phyloP scores from a whole-genome alignment of 192 early-diverging fungal genomes.

The Umbelopsis vinacea region DNA sequence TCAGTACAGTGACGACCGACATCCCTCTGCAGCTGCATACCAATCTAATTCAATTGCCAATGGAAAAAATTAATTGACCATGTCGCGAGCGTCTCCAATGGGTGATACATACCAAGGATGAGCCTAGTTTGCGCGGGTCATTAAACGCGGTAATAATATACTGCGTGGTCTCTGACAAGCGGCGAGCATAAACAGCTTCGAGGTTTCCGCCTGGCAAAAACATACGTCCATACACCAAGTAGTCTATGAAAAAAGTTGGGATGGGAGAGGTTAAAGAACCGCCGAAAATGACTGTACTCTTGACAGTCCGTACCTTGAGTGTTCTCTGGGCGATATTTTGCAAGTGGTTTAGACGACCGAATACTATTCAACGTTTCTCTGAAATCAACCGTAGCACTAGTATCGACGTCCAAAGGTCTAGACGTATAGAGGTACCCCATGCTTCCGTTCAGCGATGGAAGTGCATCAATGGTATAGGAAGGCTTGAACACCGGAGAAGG shows the following conservation, averaged over 20 bases:
- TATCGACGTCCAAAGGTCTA: conserved; percentile 62
- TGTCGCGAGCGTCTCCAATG: neutral
- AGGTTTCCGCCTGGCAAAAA: conserved; percentile 69
- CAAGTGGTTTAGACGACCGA: conserved; percentile 28
- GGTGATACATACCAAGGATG: conserved; percentile 50
- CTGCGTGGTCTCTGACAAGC: conserved; percentile 57
- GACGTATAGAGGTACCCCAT: conserved; percentile 87
- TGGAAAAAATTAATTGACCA: conserved; percentile 6
- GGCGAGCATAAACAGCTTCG: conserved; percentile 65
- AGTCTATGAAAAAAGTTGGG: conserved; percentile 42
- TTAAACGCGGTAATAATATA: conserved; percentile 68
- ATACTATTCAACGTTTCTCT: conserved; percentile 58
- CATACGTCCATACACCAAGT: conserved; percentile 74
- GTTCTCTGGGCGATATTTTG: neutral
- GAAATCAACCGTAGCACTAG: conserved; percentile 54
- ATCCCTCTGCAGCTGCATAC: conserved; percentile 73
- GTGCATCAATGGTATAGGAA: conserved; percentile 72
- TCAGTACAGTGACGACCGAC: conserved; percentile 76
- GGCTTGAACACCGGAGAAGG: conserved; percentile 78
- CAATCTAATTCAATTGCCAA: conserved; percentile 44
- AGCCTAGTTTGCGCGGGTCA: conserved; percentile 49
- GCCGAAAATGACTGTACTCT: neutral
- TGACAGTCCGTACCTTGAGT: conserved; percentile 5
- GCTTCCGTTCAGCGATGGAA: conserved; percentile 60
- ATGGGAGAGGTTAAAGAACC: neutral